Base-by-base conservation (phyloP, 1,284 basidiomycete species). In the Puccinia triticina region DNA sequence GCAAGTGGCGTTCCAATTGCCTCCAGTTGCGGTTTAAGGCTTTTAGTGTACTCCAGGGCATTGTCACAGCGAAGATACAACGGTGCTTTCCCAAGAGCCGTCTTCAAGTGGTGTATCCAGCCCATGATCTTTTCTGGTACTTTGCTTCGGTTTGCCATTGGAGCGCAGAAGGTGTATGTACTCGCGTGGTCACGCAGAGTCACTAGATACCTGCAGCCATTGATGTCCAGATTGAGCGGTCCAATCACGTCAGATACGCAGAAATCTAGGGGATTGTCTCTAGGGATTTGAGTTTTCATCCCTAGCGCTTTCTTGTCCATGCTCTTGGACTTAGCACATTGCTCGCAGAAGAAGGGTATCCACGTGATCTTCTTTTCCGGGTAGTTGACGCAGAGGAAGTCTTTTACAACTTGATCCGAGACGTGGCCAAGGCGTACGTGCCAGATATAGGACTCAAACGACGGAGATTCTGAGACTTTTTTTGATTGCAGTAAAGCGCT, bases 331-430 rank as follows among this genome's bases (percentile, higher is more conserved):
- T 23, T 37, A 0, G 29, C 53, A n/a, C 73, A 75, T 40, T 40
- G 14, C 37, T 59, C 53, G 29, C 73, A 75, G 34, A 75, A 75
- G n/a, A 75, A 75, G 18, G n/a, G 5, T 43, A 26, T 53, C 53
- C 29, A 75, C 2, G n/a, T 1, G 0, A 37, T 8, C 5, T 26
- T 32, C 16, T 16, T 11, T 18, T 59, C 73, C 5, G 73, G 73
- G 53, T 11, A 37, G 11, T 32, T 4, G 10, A 26, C 0, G 1
- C 18, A 23, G 2, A 75, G 53, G 23, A 59, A 59, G 1, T 34
- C 14, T 0, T 16, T 21, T 0, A 75, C 34, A 16, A 75, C 32
- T 1, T 57, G 1, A 1, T 55, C 55, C 1, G 73, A 75, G 12
- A 55, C 73, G 32, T 75, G 73, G 0, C 73, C 73, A 48, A 75